Conservation (phyloP, 495 filamentous ascomycete species). For the Elaphomyces granulatus region DNA sequence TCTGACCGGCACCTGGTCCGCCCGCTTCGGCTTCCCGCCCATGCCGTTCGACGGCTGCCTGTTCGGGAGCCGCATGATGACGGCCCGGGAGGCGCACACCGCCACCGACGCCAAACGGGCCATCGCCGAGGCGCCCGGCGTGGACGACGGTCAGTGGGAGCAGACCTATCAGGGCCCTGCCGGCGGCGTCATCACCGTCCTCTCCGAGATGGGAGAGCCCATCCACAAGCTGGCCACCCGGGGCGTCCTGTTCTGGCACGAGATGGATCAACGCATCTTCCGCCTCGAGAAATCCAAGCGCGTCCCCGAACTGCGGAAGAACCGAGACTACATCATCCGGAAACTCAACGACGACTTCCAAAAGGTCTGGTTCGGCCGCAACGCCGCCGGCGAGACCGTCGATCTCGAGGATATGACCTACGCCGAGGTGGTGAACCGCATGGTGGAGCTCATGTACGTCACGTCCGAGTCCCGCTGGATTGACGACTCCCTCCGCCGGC, state of each 20-base stretch:
- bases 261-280: conserved; percentile 27
- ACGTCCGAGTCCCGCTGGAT: conserved; percentile 24
- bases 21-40: conserved; percentile 21
- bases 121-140: conserved; percentile 18
- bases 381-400: conserved; percentile 11
- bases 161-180: conserved; percentile 13
- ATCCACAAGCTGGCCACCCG: conserved; percentile 31
- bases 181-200: conserved; percentile 26
- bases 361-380: conserved; percentile 27
- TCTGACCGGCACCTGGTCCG: conserved; percentile 31
- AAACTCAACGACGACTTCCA: conserved; percentile 24
- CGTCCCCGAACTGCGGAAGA: conserved; percentile 11
- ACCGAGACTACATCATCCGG: conserved; percentile 16
- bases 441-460: conserved; percentile 25
- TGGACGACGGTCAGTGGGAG: conserved; percentile 19
- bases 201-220: conserved; percentile 30
- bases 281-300: conserved; percentile 15
- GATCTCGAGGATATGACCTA: conserved; percentile 30
- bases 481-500: conserved; percentile 17
- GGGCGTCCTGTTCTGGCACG: conserved; percentile 24
- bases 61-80: conserved; percentile 36
- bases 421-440: conserved; percentile 16
- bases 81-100: conserved; percentile 29
- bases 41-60: conserved; percentile 39
- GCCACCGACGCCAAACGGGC: conserved; percentile 16